Percentiles rank a stretch among this genome's conserved stretches.
These are phyloP conservation scores for Amanita phalloides DNA, from an alignment of 768 basidiomycete genomes.

Conservation along the genomic window DNA sequence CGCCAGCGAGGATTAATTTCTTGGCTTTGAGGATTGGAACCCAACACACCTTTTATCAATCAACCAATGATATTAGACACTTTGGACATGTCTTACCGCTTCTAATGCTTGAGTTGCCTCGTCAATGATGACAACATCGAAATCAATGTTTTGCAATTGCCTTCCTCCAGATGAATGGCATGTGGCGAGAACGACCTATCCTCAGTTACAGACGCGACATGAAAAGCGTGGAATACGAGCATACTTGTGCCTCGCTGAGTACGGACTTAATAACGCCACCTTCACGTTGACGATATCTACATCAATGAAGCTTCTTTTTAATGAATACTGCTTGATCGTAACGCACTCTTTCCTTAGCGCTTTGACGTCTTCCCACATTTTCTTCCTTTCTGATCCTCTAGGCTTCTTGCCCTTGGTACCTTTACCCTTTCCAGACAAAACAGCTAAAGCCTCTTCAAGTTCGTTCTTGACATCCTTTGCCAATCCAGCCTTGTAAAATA, in stretches of 20 bases:
- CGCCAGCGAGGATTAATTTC: conserved; percentile 86
- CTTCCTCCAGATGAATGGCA: conserved; percentile 89
- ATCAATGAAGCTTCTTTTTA: not conserved
- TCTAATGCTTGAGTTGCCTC: conserved; percentile 97
- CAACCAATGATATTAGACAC: conserved; percentile 1
- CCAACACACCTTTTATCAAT: conserved; percentile 72
- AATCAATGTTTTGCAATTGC: conserved; percentile 64
- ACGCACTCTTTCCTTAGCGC: conserved; percentile 84
- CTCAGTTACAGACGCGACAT: not conserved
- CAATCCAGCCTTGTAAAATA: conserved; percentile 50
- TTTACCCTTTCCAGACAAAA: conserved; percentile 65
- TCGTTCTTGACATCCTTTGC: conserved; percentile 87
- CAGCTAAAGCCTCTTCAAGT: conserved; percentile 54
- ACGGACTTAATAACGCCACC: conserved; percentile 76
- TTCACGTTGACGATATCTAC: conserved; percentile 83
- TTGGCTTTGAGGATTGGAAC: conserved; percentile 88
- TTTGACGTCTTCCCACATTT: conserved; percentile 81
- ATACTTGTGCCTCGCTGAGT: conserved; percentile 65
- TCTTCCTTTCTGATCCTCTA: conserved; percentile 63
- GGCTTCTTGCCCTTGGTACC: conserved; percentile 64
- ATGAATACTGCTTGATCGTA: conserved; percentile 1
- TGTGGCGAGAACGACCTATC: conserved; percentile 81
- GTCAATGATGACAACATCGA: conserved; percentile 94
- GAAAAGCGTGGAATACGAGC: conserved; percentile 1
- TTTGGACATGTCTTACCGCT: conserved; percentile 42